phyloP scores from a whole-genome alignment of 495 filamentous ascomycete species.

The Chaetomium cochliodes region DNA sequence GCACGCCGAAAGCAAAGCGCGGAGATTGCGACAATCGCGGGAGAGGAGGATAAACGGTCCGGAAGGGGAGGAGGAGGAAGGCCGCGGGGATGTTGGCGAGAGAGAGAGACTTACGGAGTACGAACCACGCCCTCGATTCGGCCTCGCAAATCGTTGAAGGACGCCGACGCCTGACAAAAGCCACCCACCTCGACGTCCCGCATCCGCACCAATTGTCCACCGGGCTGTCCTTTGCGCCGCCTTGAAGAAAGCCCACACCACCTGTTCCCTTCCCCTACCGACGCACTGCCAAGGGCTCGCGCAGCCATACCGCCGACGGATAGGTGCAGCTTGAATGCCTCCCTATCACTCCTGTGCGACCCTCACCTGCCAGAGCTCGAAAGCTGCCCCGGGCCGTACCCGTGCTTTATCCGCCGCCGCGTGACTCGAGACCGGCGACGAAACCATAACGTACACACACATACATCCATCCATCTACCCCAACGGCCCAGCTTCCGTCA shows the following conservation, averaged over 20 bases:
- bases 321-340: conserved; percentile 36
- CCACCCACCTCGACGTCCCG: conserved; percentile 20
- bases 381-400: conserved; percentile 20
- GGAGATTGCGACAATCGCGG: conserved; percentile 16
- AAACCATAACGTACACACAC: conserved; percentile 11
- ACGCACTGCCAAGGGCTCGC: conserved; percentile 34
- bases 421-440: conserved; percentile 39
- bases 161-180: conserved; percentile 12
- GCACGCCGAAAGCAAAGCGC: conserved; percentile 4
- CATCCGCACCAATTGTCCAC: conserved; percentile 27
- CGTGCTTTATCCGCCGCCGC: conserved; percentile 50
- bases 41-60: not conserved
- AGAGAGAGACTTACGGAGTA: conserved; percentile 9
- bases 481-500: conserved; percentile 39
- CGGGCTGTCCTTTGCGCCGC: not conserved
- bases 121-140: conserved; percentile 4
- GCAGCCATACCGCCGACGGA: conserved; percentile 36
- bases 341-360: conserved; percentile 34
- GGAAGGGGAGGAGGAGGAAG: conserved; percentile 8
- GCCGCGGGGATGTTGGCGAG: conserved; percentile 6
- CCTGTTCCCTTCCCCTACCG: conserved; percentile 15
- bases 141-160: not conserved
- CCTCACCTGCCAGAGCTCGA: conserved; percentile 28
- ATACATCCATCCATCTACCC: conserved; percentile 22
- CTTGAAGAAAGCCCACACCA: conserved; percentile 1